Percentiles rank a stretch among this genome's conserved stretches.
Evolutionary conservation across 2,329 filamentous ascomycete species (phyloP).

Genomic region (Polychaeton citri): DNA sequence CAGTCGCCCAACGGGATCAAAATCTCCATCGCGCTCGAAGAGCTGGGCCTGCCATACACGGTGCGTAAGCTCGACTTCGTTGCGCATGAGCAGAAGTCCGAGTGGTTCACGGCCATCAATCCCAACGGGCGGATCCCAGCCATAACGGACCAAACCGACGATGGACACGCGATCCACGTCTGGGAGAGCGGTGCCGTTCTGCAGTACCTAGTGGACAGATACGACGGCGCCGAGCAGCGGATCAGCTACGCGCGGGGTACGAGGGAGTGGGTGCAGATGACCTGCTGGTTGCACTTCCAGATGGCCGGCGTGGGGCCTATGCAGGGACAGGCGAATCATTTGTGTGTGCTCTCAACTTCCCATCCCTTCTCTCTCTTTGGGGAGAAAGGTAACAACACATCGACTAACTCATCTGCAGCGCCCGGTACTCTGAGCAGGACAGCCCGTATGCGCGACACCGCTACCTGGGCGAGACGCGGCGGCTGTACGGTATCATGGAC

Average conservation of each 20-base stretch:
- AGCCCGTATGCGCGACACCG: conserved; percentile 70
- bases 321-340: conserved; percentile 74
- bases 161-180: conserved; percentile 52
- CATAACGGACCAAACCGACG: conserved; percentile 54
- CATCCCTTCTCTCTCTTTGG: no score
- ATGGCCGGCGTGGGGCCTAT: conserved; percentile 41
- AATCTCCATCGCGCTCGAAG: conserved; percentile 69
- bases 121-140: conserved; percentile 83
- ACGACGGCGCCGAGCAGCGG: conserved; percentile 11
- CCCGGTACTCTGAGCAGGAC: conserved; percentile 56
- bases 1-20: conserved; percentile 83
- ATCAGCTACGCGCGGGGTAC: conserved; percentile 8
- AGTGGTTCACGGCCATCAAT: conserved; percentile 79
- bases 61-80: conserved; percentile 53
- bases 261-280: conserved; percentile 40
- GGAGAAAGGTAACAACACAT: no score
- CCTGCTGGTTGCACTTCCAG: conserved; percentile 17
- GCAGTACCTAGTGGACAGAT: conserved; percentile 11
- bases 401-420: no score
- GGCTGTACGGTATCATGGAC: conserved; percentile 68
- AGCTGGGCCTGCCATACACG: conserved; percentile 64
- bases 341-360: no score
- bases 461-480: conserved; percentile 66
- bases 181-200: conserved; percentile 32
- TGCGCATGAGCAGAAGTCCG: conserved; percentile 63